Percentiles rank a stretch among this genome's conserved stretches.
phyloP scores from a whole-genome alignment of 169 alveolate genomes.

The Plasmodium inui region DNA sequence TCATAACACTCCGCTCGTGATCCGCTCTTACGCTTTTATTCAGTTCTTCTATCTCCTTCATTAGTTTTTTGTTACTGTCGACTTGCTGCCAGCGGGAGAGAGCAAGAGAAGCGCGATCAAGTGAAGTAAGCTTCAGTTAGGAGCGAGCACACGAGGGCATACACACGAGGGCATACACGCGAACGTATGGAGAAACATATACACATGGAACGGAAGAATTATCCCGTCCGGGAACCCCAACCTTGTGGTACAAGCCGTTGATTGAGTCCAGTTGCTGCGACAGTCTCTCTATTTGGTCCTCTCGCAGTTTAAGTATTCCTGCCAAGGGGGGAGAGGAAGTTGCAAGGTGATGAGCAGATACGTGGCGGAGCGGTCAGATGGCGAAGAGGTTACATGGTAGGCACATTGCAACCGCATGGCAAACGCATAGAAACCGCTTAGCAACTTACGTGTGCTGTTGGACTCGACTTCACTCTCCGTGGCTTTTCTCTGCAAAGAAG shows the following conservation, averaged over 20 bases:
- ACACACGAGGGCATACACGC: not conserved
- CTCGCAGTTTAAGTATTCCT: slow-evolving; percentile 49
- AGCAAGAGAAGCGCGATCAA: not conserved
- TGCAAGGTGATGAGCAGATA: not conserved
- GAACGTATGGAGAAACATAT: not conserved
- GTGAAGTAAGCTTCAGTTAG: not conserved
- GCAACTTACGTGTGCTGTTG: slow-evolving; percentile 24
- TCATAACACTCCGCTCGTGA: not conserved
- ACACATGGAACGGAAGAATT: not conserved
- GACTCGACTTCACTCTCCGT: slow-evolving; percentile 4
- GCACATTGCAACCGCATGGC: not conserved
- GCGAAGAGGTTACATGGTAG: not conserved
- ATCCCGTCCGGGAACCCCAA: not conserved
- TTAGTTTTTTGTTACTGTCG: slow-evolving; percentile 45
- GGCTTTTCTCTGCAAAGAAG: not conserved
- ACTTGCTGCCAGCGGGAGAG: slow-evolving; percentile 17
- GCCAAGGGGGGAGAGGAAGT: not conserved
- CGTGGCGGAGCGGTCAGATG: not conserved
- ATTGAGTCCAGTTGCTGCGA: slow-evolving; percentile 49
- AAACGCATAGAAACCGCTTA: not conserved
- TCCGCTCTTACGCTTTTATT: slow-evolving; percentile 25
- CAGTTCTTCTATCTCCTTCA: slow-evolving; percentile 32
- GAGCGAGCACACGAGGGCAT: no score
- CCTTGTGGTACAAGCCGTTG: slow-evolving; percentile 49
- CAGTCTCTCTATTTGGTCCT: slow-evolving; percentile 62